A percentile compares a stretch with the other conserved stretches of the same genome.
These are phyloP conservation scores for Gamarada debralockiae DNA, from an alignment of 495 filamentous ascomycete genomes.

Conservation along the genomic window DNA sequence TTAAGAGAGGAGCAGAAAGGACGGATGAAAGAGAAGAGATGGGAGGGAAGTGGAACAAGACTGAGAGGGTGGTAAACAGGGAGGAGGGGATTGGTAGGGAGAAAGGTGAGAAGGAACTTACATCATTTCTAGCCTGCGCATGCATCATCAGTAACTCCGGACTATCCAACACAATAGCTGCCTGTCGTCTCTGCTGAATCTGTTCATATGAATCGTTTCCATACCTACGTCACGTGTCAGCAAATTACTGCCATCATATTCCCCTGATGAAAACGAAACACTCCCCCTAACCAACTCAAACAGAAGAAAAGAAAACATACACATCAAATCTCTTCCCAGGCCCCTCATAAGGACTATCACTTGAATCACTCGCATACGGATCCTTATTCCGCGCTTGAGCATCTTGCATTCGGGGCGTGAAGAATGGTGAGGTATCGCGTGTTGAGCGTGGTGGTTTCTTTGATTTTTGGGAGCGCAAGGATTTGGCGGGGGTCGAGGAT, in stretches of 20 bases:
- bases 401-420: conserved; percentile 40
- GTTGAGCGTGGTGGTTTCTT: background rate
- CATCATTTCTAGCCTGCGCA: conserved; percentile 40
- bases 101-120: conserved; percentile 24
- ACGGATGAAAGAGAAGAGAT: conserved; percentile 5
- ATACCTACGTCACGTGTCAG: conserved; percentile 3
- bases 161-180: conserved; percentile 41
- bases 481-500: conserved; percentile 9
- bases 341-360: background rate
- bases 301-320: background rate
- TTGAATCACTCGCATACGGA: conserved; percentile 31
- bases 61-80: too few relatives aligned
- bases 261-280: background rate
- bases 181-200: conserved; percentile 35
- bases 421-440: background rate
- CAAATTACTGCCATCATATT: too few relatives aligned
- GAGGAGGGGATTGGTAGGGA: background rate
- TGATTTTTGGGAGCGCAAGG: background rate
- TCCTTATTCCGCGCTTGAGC: conserved; percentile 51
- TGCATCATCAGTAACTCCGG: conserved; percentile 53
- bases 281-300: background rate
- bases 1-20: too few relatives aligned
- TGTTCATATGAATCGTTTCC: conserved; percentile 14
- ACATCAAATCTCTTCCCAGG: background rate
- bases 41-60: too few relatives aligned